A percentile compares a stretch with the other conserved stretches of the same genome.
Evolutionary conservation across 805 yeast species (phyloP).

Genomic region (Clavispora carvajalis): DNA sequence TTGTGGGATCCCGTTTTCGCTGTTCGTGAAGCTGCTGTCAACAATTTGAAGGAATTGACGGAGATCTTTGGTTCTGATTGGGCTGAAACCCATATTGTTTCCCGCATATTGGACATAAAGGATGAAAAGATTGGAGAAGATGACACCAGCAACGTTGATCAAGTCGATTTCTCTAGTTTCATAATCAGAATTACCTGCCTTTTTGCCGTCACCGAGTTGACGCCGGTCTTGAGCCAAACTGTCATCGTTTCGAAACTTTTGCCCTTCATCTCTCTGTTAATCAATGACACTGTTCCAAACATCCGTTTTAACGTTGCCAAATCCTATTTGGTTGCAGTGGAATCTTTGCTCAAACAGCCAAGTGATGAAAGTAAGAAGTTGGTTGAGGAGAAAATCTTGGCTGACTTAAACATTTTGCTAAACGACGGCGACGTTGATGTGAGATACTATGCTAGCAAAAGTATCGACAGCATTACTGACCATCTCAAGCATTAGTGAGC

Average conservation of each 20-base stretch:
- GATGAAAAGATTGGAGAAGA: constrained; percentile 18
- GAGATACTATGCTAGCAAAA: constrained; percentile 72
- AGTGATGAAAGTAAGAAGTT: constrained; percentile 21
- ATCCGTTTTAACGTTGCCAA: constrained; percentile 94
- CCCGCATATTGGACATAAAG: constrained; percentile 52
- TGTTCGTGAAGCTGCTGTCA: constrained; percentile 93
- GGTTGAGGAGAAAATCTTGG: constrained; percentile 46
- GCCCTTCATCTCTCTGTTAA: constrained; percentile 72
- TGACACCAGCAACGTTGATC: constrained; percentile 22
- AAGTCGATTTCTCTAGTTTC: constrained; percentile 61
- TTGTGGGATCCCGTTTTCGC: constrained; percentile 97
- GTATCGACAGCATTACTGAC: constrained; percentile 35
- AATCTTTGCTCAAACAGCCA: constrained; percentile 36
- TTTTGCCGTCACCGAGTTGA: constrained; percentile 77
- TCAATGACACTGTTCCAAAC: constrained; percentile 85
- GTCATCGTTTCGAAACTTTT: constrained; percentile 61
- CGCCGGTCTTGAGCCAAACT: constrained; percentile 58
- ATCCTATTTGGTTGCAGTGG: constrained; percentile 59
- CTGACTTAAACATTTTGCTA: constrained; percentile 58
- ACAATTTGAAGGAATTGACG: constrained; percentile 72
- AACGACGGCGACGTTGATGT: constrained; percentile 86
- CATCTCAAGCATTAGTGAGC: constrained; percentile 3
- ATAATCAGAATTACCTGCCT: constrained; percentile 89
- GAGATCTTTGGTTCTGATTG: constrained; percentile 88
- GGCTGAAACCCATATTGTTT: constrained; percentile 82